Base-by-base conservation (phyloP, 2,329 filamentous ascomycete genomes). In the Myrmaecium sp. region DNA sequence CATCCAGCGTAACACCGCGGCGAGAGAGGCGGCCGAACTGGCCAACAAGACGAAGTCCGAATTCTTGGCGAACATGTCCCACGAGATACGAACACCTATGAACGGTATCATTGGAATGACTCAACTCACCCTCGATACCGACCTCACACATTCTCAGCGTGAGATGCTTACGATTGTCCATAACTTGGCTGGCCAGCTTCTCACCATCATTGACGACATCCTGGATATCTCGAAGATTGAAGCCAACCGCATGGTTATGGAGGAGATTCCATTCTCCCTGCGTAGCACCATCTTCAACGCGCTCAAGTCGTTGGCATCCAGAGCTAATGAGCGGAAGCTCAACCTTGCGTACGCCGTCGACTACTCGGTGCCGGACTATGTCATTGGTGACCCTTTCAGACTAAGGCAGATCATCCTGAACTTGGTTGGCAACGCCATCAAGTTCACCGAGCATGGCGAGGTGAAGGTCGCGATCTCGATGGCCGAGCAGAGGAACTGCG, bases 81-180 rank as follows among this genome's bases (percentile, higher is more conserved):
- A 95, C 66, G 86, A 95, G 54, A 95, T 95, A 41, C 71, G 86
- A 48, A 98, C 89, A 18, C 89, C 83, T 1, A 93, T 93, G 73
- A 93, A 94, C 58, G 84, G 84, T 41, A 94, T 94, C 47, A 93
- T 94, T 40, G 84, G 84, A 44, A 94, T 95, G 86, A 94, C 84
- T 3, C 84, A 94, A 51, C 64, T 98, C 30, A 94, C 89, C 1
- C 65, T 98, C 28, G 89, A 98, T 48, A 94, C 86, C 20, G 60
- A 95, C 47, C 63, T 98, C 31, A 93, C 84, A 23, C 80, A 84
- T 44, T 91, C 93, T 44, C 89, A 94, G 44, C 74, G 89, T 40
- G 89, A 98, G 57, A 95, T 95, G 86, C 60, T 95, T 52, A 95
- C 94, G 41, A 93, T 94, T 43, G 86, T 98, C 40, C 86, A 94